Conservation (phyloP, 208 protist species). For the Trichomonas gallinae region DNA sequence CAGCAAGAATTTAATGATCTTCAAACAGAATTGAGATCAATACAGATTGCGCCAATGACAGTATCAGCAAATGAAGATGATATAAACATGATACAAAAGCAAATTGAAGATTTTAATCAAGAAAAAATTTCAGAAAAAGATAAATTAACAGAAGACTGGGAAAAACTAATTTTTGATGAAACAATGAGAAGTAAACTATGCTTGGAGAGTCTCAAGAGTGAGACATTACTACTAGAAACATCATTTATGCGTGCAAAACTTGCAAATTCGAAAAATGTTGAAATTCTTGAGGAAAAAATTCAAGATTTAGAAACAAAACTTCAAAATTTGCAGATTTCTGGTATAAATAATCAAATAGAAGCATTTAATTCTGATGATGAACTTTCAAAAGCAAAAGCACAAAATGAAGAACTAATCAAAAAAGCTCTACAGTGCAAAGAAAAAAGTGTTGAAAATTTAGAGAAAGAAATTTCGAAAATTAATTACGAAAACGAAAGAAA, state of each 20-base stretch:
- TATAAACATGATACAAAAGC: background rate
- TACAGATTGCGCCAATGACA: background rate
- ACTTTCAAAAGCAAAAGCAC: background rate
- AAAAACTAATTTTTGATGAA: background rate
- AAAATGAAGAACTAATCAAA: background rate
- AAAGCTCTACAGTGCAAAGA: background rate
- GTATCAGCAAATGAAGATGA: background rate
- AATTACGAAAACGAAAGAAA: background rate
- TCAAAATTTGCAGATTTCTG: background rate
- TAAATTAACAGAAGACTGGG: background rate
- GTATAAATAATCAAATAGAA: background rate
- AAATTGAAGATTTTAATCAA: background rate
- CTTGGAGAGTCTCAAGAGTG: background rate
- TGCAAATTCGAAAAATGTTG: background rate
- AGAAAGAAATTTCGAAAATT: background rate
- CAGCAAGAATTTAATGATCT: background rate
- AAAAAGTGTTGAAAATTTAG: background rate
- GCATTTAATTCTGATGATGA: background rate
- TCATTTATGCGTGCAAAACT: background rate
- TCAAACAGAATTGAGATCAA: background rate
- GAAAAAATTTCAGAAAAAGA: background rate
- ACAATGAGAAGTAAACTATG: background rate
- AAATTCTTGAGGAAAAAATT: background rate
- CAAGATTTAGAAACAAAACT: background rate
- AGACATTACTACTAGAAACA: background rate